These are phyloP conservation scores for Wickerhamiella pararugosa DNA, from an alignment of 1,139 yeast species.

Conservation along the genomic window DNA sequence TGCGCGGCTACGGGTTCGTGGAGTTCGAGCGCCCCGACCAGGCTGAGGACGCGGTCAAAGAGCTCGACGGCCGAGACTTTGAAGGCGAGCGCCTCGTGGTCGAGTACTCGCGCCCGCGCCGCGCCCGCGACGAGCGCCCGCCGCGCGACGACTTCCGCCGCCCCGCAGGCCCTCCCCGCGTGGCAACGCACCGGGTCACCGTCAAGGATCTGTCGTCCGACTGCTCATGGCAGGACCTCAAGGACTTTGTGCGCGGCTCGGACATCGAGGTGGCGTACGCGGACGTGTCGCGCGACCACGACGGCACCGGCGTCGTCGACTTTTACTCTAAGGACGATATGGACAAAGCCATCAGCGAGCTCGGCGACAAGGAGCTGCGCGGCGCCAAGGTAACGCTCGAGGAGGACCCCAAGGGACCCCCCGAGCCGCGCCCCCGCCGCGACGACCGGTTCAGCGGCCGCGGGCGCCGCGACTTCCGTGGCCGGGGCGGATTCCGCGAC, in stretches of 20 bases:
- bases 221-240: conserved; percentile 25
- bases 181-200: conserved; percentile 13
- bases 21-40: conserved; percentile 17
- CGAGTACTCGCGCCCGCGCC: conserved; percentile 24
- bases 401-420: conserved; percentile 53
- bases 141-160: neutral
- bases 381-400: conserved; percentile 53
- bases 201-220: conserved; percentile 16
- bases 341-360: conserved; percentile 48
- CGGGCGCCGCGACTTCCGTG: conserved; percentile 9
- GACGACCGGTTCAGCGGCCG: conserved; percentile 11
- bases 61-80: conserved; percentile 22
- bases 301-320: conserved; percentile 42
- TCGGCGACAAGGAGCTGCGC: conserved; percentile 57
- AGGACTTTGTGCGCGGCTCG: conserved; percentile 24
- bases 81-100: conserved; percentile 24
- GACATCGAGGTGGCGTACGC: conserved; percentile 25
- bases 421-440: conserved; percentile 15
- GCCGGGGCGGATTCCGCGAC: neutral
- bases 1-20: conserved; percentile 17
- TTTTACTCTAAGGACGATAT: conserved; percentile 61
- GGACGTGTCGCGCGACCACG: conserved; percentile 21
- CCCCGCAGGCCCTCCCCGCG: conserved; percentile 7
- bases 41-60: conserved; percentile 21
- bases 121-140: conserved; percentile 15